Conservation (phyloP, 805 yeast genomes). For the Jamesozyma rosinii region DNA sequence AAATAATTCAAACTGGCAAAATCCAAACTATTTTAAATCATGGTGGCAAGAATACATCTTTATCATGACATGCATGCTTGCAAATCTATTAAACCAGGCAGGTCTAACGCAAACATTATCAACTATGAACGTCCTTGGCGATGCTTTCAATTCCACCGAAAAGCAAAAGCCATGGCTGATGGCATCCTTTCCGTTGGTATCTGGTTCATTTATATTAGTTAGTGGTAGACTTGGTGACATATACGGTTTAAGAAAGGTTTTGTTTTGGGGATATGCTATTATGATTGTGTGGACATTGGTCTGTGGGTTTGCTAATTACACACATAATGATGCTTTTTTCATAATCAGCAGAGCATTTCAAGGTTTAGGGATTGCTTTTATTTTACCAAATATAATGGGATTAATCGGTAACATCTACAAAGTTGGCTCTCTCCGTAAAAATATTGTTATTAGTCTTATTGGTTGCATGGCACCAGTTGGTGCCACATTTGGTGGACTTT, state of each 20-base stretch:
- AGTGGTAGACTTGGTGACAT: slow-evolving; percentile 68
- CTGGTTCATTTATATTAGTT: slow-evolving; percentile 62
- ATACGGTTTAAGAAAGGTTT: slow-evolving; percentile 49
- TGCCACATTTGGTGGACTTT: slow-evolving; percentile 44
- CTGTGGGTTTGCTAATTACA: slow-evolving; percentile 48
- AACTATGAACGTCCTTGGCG: slow-evolving; percentile 30
- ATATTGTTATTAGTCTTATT: slow-evolving; percentile 43
- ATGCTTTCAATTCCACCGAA: slow-evolving; percentile 26
- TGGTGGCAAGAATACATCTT: slow-evolving; percentile 22
- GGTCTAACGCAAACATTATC: slow-evolving; percentile 34
- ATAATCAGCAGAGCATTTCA: slow-evolving; percentile 47
- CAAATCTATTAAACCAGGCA: slow-evolving; percentile 36
- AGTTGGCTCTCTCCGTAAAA: slow-evolving; percentile 36
- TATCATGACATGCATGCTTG: slow-evolving; percentile 25
- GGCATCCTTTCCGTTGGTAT: slow-evolving; percentile 61
- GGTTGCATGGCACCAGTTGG: slow-evolving; percentile 55
- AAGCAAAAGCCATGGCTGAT: slow-evolving; percentile 50
- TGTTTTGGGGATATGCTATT: slow-evolving; percentile 49
- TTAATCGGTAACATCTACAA: slow-evolving; percentile 41
- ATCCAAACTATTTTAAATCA: slow-evolving; percentile 15
- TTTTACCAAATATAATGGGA: slow-evolving; percentile 53
- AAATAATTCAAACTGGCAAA: slow-evolving; percentile 9
- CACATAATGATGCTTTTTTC: slow-evolving; percentile 43
- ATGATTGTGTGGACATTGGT: slow-evolving; percentile 48
- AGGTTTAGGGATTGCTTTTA: slow-evolving; percentile 52